Conservation (phyloP, 2,329 filamentous ascomycete species). For the Colletotrichum cordylinicola region DNA sequence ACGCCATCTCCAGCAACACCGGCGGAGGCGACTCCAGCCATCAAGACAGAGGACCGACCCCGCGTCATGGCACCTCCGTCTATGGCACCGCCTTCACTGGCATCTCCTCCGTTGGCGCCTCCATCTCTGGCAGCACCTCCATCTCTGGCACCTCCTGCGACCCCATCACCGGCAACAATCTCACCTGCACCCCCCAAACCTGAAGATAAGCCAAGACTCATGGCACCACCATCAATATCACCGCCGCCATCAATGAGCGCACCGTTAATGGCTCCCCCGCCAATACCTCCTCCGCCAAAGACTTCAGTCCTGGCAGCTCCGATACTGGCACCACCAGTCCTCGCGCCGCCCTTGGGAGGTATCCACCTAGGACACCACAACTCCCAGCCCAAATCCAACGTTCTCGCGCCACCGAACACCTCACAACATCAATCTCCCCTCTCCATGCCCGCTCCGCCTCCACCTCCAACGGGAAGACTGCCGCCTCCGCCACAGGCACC, state of each 20-base stretch:
- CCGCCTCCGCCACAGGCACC: constrained; percentile 23
- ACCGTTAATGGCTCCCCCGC: not conserved
- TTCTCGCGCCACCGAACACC: constrained; percentile 51
- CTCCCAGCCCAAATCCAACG: constrained; percentile 45
- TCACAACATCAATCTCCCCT: constrained; percentile 40
- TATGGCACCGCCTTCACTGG: not conserved
- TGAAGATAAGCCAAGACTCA: constrained; percentile 21
- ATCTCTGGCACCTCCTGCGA: not conserved
- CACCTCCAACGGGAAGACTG: constrained; percentile 25
- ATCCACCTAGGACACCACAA: constrained; percentile 26
- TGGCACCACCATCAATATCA: constrained; percentile 18
- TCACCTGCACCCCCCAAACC: constrained; percentile 30
- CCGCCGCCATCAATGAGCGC: constrained; percentile 1
- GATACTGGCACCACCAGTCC: constrained; percentile 43
- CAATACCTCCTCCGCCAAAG: constrained; percentile 10
- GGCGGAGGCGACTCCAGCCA: not conserved
- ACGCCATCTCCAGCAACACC: not conserved
- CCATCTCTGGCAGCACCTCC: not conserved
- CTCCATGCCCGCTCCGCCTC: constrained; percentile 36
- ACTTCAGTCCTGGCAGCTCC: constrained; percentile 36
- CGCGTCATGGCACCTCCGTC: not conserved
- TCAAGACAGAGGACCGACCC: constrained; percentile 15
- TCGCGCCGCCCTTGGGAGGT: constrained; percentile 40
- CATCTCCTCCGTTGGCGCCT: not conserved
- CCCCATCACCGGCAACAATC: constrained; percentile 15